Evolutionary conservation across 2,329 filamentous ascomycete genomes (phyloP), one percentile per base, ranked within the genome.

Genomic region (Aureobasidium melanogenum): DNA sequence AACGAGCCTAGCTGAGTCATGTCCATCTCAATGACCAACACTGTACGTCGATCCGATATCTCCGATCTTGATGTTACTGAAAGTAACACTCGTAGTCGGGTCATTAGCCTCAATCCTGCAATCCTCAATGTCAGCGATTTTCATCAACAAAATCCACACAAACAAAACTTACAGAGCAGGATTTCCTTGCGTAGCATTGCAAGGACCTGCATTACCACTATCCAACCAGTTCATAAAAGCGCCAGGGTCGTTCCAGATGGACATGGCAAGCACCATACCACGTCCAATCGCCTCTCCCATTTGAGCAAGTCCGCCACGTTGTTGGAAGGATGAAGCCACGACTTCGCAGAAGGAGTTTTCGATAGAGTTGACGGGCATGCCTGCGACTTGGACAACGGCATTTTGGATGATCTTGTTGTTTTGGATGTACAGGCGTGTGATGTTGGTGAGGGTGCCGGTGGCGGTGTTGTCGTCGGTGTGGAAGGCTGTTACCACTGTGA

Each of bases 171-270:
- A 51, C 15, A 75, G 71, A 39, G 71, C 69, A 0, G 83, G 82
- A 62, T 77, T 74, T 0, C 83, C 83, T 66, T 82, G 79, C 0
- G 77, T 81, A 3, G 73, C 74, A 66, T 76, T 77, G 70, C 83
- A 86, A 28, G 82, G 82, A 0, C 83, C 83, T 3, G 78, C 71
- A 38, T 71, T 73, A 7, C 76, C 76, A 56, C 75, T 71, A 76
- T 90, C 87, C 67, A 91, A 81, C 88, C 87, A 90, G 68, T 87
- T 81, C 86, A 90, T 89, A 75, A 86, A 80, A 68, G 82, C 75
- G 63, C 81, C 73, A 73, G 88, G 82, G 74, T 88, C 86, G 69
- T 87, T 83, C 83, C 84, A 86, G 61, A 85, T 74, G 32, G 78
- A 81, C 78, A 88, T 79, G 66, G 86, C 84, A 15, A 88, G 78